These are phyloP conservation scores for Elsinoe fawcettii DNA, from an alignment of 2,329 filamentous ascomycete genomes.

Conservation along the genomic window DNA sequence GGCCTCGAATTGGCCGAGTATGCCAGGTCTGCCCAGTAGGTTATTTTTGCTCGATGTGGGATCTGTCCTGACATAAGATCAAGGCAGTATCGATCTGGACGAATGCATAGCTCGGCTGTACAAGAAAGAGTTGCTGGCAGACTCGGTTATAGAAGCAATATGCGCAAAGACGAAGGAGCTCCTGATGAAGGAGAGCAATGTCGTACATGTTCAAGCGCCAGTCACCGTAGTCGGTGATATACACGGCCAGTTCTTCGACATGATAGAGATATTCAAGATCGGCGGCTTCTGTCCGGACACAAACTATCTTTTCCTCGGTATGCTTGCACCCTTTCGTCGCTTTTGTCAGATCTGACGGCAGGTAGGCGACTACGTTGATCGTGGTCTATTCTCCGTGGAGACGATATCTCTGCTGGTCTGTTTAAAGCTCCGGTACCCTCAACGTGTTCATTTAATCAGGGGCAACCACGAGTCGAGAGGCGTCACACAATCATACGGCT, in stretches of 20 bases:
- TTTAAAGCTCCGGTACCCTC: conserved; percentile 91
- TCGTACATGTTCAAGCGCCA: conserved; percentile 90
- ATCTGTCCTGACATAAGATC: neutral
- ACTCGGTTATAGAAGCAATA: conserved; percentile 97
- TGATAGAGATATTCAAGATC: conserved; percentile 99
- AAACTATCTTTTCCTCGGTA: conserved; percentile 95
- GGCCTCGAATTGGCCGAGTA: conserved; percentile 15
- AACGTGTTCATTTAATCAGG: conserved; percentile 89
- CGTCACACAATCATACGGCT: conserved; percentile 97
- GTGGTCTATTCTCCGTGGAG: conserved; percentile 96
- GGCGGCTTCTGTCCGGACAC: conserved; percentile 96
- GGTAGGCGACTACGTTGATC: conserved; percentile 84
- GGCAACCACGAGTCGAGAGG: conserved; percentile 77
- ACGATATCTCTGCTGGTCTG: conserved; percentile 97
- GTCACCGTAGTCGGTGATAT: conserved; percentile 98
- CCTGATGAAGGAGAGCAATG: conserved; percentile 99
- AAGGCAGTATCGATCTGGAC: conserved; percentile 94
- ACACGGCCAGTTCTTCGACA: conserved; percentile 96
- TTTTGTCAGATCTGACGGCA: neutral
- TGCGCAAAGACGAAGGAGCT: conserved; percentile 98
- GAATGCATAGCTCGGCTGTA: conserved; percentile 96
- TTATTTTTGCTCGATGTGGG: neutral
- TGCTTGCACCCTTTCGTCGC: conserved; percentile 22
- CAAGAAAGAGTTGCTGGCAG: conserved; percentile 91
- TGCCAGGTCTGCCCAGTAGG: conserved; percentile 47